Evolutionary conservation across 1,139 yeast genomes (phyloP), one percentile per base, ranked within the genome.

Genomic region (Casaregolazyma lundiana): DNA sequence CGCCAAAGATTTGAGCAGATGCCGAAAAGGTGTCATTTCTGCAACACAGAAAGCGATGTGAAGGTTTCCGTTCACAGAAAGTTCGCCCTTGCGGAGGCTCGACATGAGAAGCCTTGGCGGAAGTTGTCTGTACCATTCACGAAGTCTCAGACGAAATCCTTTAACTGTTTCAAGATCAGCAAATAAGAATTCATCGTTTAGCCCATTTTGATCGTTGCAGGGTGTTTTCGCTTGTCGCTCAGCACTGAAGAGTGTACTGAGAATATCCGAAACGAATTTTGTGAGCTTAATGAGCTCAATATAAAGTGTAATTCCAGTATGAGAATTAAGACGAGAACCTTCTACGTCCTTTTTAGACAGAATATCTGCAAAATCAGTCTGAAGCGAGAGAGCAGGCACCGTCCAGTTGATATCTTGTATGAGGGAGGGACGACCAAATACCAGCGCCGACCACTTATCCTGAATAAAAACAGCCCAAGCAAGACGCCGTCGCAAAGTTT

Each of bases 31-130:
- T 0, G 90, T 82, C 38, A 86, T 76, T 60, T 86, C 95, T 0
- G 90, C 79, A 0, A 92, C 88, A 68, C 84, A 84, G 62, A 85
- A 86, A 0, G 89, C 84, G 42, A 86, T 65, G 50, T 85, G 92
- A 41, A 86, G 66, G 52, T 83, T 80, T 0, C 92, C 92, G 63
- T 83, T 84, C 3, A 77, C 72, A 49, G 81, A 79, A 35, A 79
- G 68, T 58, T 80, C 82, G 43, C 86, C 70, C 4, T 81, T 80
- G 50, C 75, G 78, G 26, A 19, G 7, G n/a, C 18, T 35, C 11
- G 77, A 74, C 86, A 85, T 82, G 49, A 82, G 87, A 35, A 85
- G 65, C 50, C 76, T 78, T 5, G 70, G 64, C 0, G 94, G 92
- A 39, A 85, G 67, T 1, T 84, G 75, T 55, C 83, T 89, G 60